Evolutionary conservation across 2,329 filamentous ascomycete genomes (phyloP).

Genomic region (Ilyonectria robusta): DNA sequence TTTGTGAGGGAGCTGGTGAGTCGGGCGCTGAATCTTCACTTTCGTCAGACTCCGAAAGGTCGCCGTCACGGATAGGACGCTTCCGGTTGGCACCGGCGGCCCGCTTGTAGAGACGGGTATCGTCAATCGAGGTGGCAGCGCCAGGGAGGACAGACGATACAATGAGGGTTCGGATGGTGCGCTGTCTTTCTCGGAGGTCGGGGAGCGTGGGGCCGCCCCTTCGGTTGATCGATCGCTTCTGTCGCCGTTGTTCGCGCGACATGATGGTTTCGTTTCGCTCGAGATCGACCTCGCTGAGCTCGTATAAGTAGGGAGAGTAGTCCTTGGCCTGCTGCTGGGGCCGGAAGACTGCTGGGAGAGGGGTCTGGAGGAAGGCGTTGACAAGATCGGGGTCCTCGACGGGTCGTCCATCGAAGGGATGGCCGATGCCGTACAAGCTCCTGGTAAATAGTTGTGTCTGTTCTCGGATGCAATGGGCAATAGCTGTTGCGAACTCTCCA

Average conservation of each 20-base stretch:
- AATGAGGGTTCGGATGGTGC: slow-evolving; percentile 91
- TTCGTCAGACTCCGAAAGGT: slow-evolving; percentile 89
- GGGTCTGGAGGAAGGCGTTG: slow-evolving; percentile 87
- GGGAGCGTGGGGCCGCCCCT: slow-evolving; percentile 92
- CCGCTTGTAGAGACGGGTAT: slow-evolving; percentile 89
- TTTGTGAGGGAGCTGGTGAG: slow-evolving; percentile 83
- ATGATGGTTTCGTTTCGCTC: slow-evolving; percentile 94
- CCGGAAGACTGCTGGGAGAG: slow-evolving; percentile 85
- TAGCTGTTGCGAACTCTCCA: slow-evolving; percentile 96
- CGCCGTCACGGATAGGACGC: slow-evolving; percentile 72
- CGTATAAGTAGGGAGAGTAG: slow-evolving; percentile 92
- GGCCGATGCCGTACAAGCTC: slow-evolving; percentile 91
- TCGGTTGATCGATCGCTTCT: slow-evolving; percentile 95
- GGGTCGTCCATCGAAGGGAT: slow-evolving; percentile 94
- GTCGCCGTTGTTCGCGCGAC: slow-evolving; percentile 91
- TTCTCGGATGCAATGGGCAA: slow-evolving; percentile 97
- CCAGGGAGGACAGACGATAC: slow-evolving; percentile 95
- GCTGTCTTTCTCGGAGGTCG: slow-evolving; percentile 95
- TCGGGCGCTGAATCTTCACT: slow-evolving; percentile 90
- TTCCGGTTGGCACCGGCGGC: slow-evolving; percentile 73
- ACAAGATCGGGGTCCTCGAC: slow-evolving; percentile 93
- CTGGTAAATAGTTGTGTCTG: slow-evolving; percentile 95
- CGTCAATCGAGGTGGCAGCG: slow-evolving; percentile 83
- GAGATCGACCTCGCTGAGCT: slow-evolving; percentile 90
- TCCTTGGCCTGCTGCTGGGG: slow-evolving; percentile 95